Evolutionary conservation across 2,329 filamentous ascomycete genomes (phyloP).

Genomic region (Fusarium sp.): DNA sequence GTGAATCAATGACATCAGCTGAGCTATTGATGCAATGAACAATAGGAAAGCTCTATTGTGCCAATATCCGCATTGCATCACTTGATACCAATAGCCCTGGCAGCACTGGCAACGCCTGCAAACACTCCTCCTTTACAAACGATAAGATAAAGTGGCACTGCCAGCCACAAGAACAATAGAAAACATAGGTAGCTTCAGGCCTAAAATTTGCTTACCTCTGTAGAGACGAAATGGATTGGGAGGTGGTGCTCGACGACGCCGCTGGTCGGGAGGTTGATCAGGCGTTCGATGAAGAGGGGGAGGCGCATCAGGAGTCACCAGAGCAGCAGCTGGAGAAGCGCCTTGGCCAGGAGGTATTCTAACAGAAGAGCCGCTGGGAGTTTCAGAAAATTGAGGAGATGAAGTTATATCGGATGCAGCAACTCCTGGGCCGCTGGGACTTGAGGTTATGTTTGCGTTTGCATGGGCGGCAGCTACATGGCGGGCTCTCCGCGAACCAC

Average conservation of each 20-base stretch:
- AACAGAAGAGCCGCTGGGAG: conserved; percentile 26
- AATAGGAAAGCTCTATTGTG: background rate
- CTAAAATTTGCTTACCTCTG: conserved; percentile 48
- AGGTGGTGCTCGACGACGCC: conserved; percentile 44
- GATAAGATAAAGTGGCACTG: background rate
- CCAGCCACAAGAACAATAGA: background rate
- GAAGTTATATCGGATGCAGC: conserved; percentile 25
- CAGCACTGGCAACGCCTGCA: conserved; percentile 17
- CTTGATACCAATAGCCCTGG: conserved; percentile 8
- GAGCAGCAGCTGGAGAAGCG: conserved; percentile 32
- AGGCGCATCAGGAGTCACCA: conserved; percentile 43
- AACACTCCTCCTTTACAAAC: conserved; percentile 1
- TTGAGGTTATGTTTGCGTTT: conserved; percentile 22
- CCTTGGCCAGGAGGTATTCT: conserved; percentile 28
- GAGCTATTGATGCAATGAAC: background rate
- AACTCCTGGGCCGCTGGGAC: conserved; percentile 11
- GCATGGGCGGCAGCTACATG: conserved; percentile 37
- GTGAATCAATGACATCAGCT: background rate
- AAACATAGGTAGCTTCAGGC: background rate
- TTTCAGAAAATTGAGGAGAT: conserved; percentile 28
- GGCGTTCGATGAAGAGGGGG: conserved; percentile 43
- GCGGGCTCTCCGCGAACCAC: conserved; percentile 35
- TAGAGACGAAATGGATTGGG: conserved; percentile 54
- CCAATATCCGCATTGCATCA: conserved; percentile 18
- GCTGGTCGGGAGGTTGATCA: conserved; percentile 43